Evolutionary conservation across 1,284 basidiomycete species (phyloP).

Genomic region (Veloporphyrellus conicus): DNA sequence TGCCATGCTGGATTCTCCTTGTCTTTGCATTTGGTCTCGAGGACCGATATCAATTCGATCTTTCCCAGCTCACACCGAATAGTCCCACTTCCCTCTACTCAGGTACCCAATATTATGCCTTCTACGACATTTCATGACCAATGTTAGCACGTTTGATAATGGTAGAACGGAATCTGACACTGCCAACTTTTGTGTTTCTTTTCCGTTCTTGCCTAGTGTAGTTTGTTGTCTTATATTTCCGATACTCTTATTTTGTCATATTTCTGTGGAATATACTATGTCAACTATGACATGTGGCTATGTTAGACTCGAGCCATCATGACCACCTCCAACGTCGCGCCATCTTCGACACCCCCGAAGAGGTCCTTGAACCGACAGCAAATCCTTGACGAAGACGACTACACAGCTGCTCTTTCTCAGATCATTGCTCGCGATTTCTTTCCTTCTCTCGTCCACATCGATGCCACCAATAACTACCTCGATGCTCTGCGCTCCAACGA

Average conservation of each 20-base stretch:
- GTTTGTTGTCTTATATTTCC: constrained; percentile 18
- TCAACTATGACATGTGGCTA: constrained; percentile 9
- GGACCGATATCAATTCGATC: constrained; percentile 16
- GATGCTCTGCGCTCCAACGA: constrained; percentile 73
- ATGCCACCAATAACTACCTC: constrained; percentile 82
- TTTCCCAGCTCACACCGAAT: constrained; percentile 9
- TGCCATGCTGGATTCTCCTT: constrained; percentile 7
- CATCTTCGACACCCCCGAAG: constrained; percentile 18
- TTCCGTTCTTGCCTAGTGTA: constrained; percentile 17
- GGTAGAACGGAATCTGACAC: constrained; percentile 11
- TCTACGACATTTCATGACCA: constrained; percentile 26
- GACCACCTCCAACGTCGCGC: constrained; percentile 21
- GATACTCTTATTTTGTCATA: constrained; percentile 19
- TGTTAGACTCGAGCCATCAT: constrained; percentile 15
- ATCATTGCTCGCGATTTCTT: constrained; percentile 99
- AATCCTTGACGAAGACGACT: constrained; percentile 93
- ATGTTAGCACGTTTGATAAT: constrained; percentile 23
- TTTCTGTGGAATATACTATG: constrained; percentile 5
- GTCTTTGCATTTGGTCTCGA: constrained; percentile 21
- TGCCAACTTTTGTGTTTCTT: constrained; percentile 9
- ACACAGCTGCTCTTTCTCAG: constrained; percentile 84
- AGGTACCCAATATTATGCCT: constrained; percentile 12
- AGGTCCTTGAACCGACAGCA: constrained; percentile 67
- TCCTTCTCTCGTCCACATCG: constrained; percentile 81
- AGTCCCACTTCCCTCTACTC: constrained; percentile 5